A percentile compares a stretch with the other conserved stretches of the same genome.
These are phyloP conservation scores for Sanghuangporus weigelae DNA, from an alignment of 1,284 basidiomycete genomes.

Conservation along the genomic window DNA sequence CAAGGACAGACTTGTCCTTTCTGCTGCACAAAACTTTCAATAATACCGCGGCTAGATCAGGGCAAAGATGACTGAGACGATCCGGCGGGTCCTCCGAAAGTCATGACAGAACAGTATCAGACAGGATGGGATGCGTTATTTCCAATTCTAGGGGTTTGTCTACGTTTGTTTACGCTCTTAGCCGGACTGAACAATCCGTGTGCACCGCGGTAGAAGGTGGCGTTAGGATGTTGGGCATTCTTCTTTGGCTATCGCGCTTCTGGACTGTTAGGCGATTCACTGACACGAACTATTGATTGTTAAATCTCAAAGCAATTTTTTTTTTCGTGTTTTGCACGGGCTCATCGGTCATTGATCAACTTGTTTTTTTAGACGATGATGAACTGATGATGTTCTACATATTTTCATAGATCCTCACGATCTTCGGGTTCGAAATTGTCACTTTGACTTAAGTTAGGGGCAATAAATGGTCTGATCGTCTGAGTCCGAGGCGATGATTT, in stretches of 20 bases:
- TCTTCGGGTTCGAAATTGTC: too few relatives aligned
- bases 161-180: neutral
- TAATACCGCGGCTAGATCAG: neutral
- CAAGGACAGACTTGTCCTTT: neutral
- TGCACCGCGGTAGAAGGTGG: neutral
- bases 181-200: neutral
- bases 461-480: too few relatives aligned
- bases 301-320: neutral
- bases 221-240: neutral
- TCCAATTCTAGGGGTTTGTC: neutral
- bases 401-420: too few relatives aligned
- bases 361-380: too few relatives aligned
- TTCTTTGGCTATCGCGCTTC: neutral
- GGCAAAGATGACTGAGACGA: neutral
- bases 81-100: neutral
- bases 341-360: too few relatives aligned
- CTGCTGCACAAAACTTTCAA: neutral
- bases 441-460: too few relatives aligned
- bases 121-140: neutral
- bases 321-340: neutral
- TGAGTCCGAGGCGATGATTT: too few relatives aligned
- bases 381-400: too few relatives aligned
- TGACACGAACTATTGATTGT: neutral
- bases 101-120: neutral
- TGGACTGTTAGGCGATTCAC: neutral